Evolutionary conservation across 176 grass and related monocot species (phyloP).

Genomic region (Bothriochloa decipiens): DNA sequence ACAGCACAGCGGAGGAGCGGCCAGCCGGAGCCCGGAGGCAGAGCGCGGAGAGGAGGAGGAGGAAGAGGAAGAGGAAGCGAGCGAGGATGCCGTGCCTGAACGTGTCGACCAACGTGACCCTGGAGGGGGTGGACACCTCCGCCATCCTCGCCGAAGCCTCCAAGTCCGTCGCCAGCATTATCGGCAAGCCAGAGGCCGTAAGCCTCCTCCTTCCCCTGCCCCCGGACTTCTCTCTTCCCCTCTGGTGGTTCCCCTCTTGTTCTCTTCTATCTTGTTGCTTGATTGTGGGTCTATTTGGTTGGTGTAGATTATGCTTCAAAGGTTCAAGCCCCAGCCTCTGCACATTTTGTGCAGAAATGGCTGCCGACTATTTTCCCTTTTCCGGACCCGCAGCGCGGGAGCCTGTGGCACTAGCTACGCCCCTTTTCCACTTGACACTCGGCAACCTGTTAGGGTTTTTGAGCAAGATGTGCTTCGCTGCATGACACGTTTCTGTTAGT

Average conservation of each 20-base stretch:
- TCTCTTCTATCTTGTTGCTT: neutral
- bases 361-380: too few relatives aligned
- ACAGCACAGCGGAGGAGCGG: neutral
- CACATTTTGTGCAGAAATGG: too few relatives aligned
- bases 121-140: conserved; percentile 83
- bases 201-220: neutral
- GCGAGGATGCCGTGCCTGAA: conserved; percentile 82
- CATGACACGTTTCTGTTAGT: neutral
- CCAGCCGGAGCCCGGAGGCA: neutral
- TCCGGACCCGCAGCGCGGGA: too few relatives aligned
- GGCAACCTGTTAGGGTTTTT: neutral
- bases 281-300: neutral
- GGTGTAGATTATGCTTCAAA: neutral
- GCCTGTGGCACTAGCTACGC: too few relatives aligned
- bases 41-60: conserved; percentile 1
- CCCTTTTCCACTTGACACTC: neutral
- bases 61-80: neutral
- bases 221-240: neutral
- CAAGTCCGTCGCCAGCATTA: conserved; percentile 65
- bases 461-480: neutral
- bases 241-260: neutral
- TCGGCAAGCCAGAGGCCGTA: conserved; percentile 88
- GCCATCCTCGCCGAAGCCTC: conserved; percentile 66
- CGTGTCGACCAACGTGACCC: conserved; percentile 82
- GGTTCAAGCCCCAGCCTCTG: too few relatives aligned